phyloP scores from a whole-genome alignment of 1,284 basidiomycete species.

The Irpex sp. region DNA sequence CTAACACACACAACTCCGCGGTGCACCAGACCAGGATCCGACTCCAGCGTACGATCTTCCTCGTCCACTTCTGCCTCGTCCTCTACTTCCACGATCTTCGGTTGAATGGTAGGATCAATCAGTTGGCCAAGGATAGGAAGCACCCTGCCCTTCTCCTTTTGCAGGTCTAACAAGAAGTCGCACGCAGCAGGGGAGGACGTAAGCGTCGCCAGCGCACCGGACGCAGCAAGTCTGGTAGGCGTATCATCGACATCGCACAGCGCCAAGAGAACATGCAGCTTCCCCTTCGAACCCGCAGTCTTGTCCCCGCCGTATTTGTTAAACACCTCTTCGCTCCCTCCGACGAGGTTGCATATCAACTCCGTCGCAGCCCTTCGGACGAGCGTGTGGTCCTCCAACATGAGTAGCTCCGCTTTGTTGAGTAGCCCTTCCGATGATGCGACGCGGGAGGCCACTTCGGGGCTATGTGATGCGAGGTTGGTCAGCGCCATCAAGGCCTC shows the following conservation, averaged over 20 bases:
- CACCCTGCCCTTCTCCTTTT: slow-evolving; percentile 55
- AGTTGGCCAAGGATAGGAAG: slow-evolving; percentile 62
- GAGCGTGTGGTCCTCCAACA: slow-evolving; percentile 82
- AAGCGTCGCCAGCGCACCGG: slow-evolving; percentile 82
- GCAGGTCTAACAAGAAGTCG: slow-evolving; percentile 55
- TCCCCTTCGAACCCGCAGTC: slow-evolving; percentile 46
- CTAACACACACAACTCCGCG: slow-evolving; percentile 70
- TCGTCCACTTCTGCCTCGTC: slow-evolving; percentile 29
- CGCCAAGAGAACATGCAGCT: slow-evolving; percentile 80
- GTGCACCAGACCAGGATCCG: slow-evolving; percentile 65
- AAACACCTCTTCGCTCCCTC: slow-evolving; percentile 73
- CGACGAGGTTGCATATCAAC: slow-evolving; percentile 90
- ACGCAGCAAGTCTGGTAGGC: slow-evolving; percentile 79
- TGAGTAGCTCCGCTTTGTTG: slow-evolving; percentile 71
- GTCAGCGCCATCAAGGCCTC: slow-evolving; percentile 95
- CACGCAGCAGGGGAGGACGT: slow-evolving; percentile 65
- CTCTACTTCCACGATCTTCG: slow-evolving; percentile 22
- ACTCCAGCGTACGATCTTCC: slow-evolving; percentile 15
- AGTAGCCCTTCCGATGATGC: slow-evolving; percentile 60
- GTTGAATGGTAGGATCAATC: slow-evolving; percentile 48
- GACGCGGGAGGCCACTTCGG: slow-evolving; percentile 63
- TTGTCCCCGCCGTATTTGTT: slow-evolving; percentile 56
- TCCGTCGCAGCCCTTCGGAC: slow-evolving; percentile 87
- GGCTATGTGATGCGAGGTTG: slow-evolving; percentile 83
- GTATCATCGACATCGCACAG: slow-evolving; percentile 83